Percentiles rank a stretch among this genome's conserved stretches.
Evolutionary conservation across 257 asterid genomes (phyloP).

Genomic region (Forsythia viridissima): DNA sequence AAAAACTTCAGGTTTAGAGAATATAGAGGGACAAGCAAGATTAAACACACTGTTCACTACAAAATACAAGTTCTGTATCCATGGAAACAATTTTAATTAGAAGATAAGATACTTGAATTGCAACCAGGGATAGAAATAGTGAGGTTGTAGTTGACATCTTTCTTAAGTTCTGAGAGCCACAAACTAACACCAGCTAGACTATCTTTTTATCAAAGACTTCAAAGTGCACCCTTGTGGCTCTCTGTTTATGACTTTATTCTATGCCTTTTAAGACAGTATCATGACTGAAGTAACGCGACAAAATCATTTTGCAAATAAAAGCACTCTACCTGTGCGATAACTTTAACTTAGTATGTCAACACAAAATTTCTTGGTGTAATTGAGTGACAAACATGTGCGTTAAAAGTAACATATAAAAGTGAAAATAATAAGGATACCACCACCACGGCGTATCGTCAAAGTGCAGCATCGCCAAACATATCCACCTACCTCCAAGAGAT

Average conservation of each 20-base stretch:
- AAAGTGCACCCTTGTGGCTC: neutral
- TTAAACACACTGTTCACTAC: neutral
- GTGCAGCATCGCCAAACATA: conserved; percentile 1
- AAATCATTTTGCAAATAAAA: neutral
- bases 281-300: neutral
- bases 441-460: neutral
- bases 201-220: neutral
- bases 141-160: neutral
- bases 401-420: neutral
- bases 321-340: neutral
- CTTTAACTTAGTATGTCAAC: neutral
- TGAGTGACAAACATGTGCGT: neutral
- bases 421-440: conserved; percentile 3
- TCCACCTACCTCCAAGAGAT: conserved; percentile 74
- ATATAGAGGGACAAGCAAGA: neutral
- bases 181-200: neutral
- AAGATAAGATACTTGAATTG: neutral
- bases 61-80: neutral
- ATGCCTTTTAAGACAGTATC: neutral
- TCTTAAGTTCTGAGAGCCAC: neutral
- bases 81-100: neutral
- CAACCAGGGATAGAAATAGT: neutral
- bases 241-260: neutral
- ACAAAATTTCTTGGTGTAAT: neutral
- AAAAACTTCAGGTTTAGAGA: neutral